phyloP scores from a whole-genome alignment of 257 asterid genomes.

The Eustoma russellianum region DNA sequence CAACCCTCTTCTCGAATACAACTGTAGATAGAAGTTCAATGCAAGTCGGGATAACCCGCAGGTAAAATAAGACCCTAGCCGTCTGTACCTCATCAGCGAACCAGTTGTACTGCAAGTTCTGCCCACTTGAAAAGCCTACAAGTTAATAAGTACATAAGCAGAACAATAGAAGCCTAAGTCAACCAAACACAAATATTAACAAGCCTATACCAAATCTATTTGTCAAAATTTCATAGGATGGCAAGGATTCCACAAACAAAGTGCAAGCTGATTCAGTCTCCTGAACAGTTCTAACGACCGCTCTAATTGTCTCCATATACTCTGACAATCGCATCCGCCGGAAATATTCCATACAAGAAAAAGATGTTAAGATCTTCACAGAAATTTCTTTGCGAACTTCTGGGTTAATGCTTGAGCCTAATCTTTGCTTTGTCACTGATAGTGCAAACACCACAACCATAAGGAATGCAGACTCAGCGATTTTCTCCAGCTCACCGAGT shows the following conservation, averaged over 20 bases:
- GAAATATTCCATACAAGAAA: constrained; percentile 93
- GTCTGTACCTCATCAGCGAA: constrained; percentile 82
- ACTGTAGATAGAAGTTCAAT: constrained; percentile 54
- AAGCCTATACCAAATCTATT: constrained; percentile 40
- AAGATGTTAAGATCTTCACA: constrained; percentile 60
- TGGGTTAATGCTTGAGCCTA: constrained; percentile 30
- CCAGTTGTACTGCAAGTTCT: constrained; percentile 45
- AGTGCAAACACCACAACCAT: constrained; percentile 89
- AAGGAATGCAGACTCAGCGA: constrained; percentile 84
- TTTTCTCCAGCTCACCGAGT: constrained; percentile 59
- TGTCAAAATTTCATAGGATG: constrained; percentile 60
- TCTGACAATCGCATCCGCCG: constrained; percentile 88
- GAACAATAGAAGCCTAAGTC: constrained; percentile 8
- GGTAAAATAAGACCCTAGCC: constrained; percentile 73
- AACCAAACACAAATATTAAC: constrained; percentile 10
- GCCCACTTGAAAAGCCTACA: constrained; percentile 39
- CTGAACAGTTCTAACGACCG: constrained; percentile 68
- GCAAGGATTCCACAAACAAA: constrained; percentile 70
- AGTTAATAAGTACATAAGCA: constrained; percentile 7
- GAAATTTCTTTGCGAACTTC: constrained; percentile 43
- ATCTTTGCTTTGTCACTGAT: constrained; percentile 66
- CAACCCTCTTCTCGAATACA: constrained; percentile 61
- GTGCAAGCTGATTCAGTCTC: constrained; percentile 72
- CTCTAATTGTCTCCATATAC: constrained; percentile 87
- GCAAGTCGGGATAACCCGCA: constrained; percentile 83